Base-by-base conservation (phyloP, 2,329 filamentous ascomycete species). In the Geoglossum cookeanum region DNA sequence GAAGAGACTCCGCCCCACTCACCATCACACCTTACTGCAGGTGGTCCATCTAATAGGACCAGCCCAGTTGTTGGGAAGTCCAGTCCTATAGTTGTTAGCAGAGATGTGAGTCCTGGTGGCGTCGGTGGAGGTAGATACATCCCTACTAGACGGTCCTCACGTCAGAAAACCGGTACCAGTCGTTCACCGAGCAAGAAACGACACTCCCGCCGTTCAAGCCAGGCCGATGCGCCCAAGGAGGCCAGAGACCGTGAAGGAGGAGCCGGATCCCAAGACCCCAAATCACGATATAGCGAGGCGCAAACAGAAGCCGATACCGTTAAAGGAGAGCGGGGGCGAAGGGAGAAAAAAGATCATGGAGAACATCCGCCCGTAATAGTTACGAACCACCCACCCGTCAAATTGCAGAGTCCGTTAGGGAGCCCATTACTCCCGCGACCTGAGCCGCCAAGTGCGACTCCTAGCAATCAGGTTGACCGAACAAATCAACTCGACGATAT, bases 81-180 rank as follows among this genome's bases (percentile, higher is more conserved):
- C 9, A 55, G 39, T n/a, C 54, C 39, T n/a, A 8, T 45, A 17
- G 6, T 45, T 8, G 39, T 6, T 48, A 13, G 54, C 2, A 45
- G 54, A 11, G 54, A 17, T 68, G 67, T 32, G 54, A 69, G 65
- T 35, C 68, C 68, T 22, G 66, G 68, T 30, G 65, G 66, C 6
- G 68, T 72, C 62, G 65, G 71, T 30, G 75, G 71, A 57, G 74
- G 76, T 1, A 72, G 77, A 54, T 68, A 75, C 6, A 85, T 88
- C 57, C 84, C 85, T 0, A 68, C 74, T 6, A 77, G 83, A 58
- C 83, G 85, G 57, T 88, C 83, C 0, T 87, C 83, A 42, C 70
- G 86, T 39, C 72, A 78, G 55, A 84, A 72, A 62, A 70, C 66
- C 57, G 67, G 78, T 63, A 74, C 77, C 0, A 74, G 74, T 7